These are phyloP conservation scores for Cercospora berteroae DNA, from an alignment of 2,329 filamentous ascomycete species.

Conservation along the genomic window DNA sequence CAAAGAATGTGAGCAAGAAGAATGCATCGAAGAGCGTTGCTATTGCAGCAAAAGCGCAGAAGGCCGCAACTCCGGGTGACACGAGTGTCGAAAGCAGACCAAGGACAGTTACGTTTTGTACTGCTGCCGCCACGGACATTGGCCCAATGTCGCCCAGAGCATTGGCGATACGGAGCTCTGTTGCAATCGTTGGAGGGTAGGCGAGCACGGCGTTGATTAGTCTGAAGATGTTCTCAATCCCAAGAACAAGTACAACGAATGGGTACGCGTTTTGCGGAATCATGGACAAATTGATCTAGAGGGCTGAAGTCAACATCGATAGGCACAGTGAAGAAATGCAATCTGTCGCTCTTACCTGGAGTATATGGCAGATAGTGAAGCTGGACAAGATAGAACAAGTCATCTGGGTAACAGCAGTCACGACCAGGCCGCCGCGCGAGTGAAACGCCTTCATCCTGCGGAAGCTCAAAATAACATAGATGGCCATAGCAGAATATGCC, in stretches of 20 bases:
- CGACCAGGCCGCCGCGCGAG: slow-evolving; percentile 68
- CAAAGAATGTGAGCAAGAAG: slow-evolving; percentile 75
- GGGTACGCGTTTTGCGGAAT: slow-evolving; percentile 74
- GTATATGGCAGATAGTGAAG: slow-evolving; percentile 73
- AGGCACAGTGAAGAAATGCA: not conserved
- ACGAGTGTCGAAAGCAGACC: slow-evolving; percentile 65
- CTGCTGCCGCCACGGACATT: slow-evolving; percentile 64
- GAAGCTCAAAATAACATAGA: slow-evolving; percentile 67
- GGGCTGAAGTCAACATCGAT: not conserved
- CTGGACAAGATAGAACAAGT: slow-evolving; percentile 71
- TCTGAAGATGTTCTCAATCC: slow-evolving; percentile 71
- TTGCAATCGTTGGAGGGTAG: slow-evolving; percentile 66
- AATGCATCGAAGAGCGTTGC: slow-evolving; percentile 75
- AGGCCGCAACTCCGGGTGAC: slow-evolving; percentile 68
- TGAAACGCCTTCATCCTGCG: slow-evolving; percentile 72
- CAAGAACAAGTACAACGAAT: slow-evolving; percentile 72
- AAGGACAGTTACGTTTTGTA: slow-evolving; percentile 67
- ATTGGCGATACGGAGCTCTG: slow-evolving; percentile 67
- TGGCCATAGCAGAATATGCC: slow-evolving; percentile 62
- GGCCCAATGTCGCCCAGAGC: slow-evolving; percentile 72
- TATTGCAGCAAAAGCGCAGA: slow-evolving; percentile 73
- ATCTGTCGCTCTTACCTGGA: slow-evolving; percentile 49
- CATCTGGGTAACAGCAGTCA: slow-evolving; percentile 66
- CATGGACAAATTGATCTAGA: slow-evolving; percentile 64
- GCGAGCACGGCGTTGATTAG: slow-evolving; percentile 75